Evolutionary conservation across 495 filamentous ascomycete genomes (phyloP), one percentile per base, ranked within the genome.

Genomic region (Chaetomidium leptoderma): DNA sequence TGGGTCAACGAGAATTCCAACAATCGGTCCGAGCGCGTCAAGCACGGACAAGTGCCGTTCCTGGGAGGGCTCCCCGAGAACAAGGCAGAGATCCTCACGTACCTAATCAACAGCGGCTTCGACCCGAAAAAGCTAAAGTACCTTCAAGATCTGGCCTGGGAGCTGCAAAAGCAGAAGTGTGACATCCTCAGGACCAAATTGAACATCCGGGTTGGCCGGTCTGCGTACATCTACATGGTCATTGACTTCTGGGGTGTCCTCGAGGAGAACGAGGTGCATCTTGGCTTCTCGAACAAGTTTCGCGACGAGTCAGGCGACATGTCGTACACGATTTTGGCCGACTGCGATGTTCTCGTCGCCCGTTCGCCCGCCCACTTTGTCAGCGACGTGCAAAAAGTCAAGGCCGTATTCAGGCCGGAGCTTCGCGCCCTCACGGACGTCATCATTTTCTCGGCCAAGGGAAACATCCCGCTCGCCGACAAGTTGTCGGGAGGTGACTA

Each of bases 401-500:
- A 68, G 44, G 75, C 74, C 9, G 73, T 81, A 6, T 73, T 89
- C 73, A 78, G 86, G 42, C 71, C 74, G 0, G 86, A 90, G 58
- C 78, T 98, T 0, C 78, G 83, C 5, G 79, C 84, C n/a, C 78
- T 96, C 19, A 85, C 87, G 58, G 89, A 97, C 66, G 88, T 97
- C 6, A 86, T 96, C 56, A 82, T 97, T 2, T 97, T 98, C 63
- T 78, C 93, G 0, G 78, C 79, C 0, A 81, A 81, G 62, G 92
- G 93, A 0, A 49, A 80, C 11, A 78, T 78, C 21, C 82, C 90
- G 0, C 78, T 95, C 1, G 93, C 91, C 0, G 81, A 84, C 32
- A 89, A 90, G 69, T 76, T 97, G 0, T 93, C 90, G 4, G 93
- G 92, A 14, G 93, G 93, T 9, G 93, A 98, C 70, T 97, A 97